These are phyloP conservation scores for Mollisiaceae sp. DNA, from an alignment of 2,329 filamentous ascomycete genomes.

Conservation along the genomic window DNA sequence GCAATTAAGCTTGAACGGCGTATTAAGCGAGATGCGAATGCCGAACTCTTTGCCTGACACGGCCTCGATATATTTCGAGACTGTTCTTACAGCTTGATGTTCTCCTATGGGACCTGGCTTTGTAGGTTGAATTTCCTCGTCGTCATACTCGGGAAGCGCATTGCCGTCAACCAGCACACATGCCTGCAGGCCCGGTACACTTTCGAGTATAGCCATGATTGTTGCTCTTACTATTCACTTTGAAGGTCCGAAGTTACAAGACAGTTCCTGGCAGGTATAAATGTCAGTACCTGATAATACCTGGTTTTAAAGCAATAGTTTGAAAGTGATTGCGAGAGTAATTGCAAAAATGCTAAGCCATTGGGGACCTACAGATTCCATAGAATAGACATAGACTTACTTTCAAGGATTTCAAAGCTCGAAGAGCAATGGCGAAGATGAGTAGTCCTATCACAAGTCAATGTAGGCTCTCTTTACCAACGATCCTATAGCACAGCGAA, in stretches of 20 bases:
- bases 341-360: no score
- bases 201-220: slow-evolving; percentile 12
- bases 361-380: no score
- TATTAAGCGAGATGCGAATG: not conserved
- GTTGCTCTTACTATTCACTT: not conserved
- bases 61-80: slow-evolving; percentile 11
- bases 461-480: no score
- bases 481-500: no score
- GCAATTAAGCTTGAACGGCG: not conserved
- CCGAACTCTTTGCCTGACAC: slow-evolving; percentile 4
- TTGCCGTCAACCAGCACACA: slow-evolving; percentile 31
- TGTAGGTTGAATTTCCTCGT: not conserved
- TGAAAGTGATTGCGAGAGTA: no score
- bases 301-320: no score
- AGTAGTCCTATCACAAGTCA: no score
- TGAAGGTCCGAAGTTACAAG: not conserved
- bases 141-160: slow-evolving; percentile 30
- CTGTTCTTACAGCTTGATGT: not conserved
- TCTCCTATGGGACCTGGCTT: not conserved
- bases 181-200: slow-evolving; percentile 27
- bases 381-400: no score
- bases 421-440: no score
- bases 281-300: not conserved
- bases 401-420: no score
- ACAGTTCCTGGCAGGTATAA: not conserved